Evolutionary conservation across 305 asterid genomes (phyloP).

Genomic region (Ajuga reptans): DNA sequence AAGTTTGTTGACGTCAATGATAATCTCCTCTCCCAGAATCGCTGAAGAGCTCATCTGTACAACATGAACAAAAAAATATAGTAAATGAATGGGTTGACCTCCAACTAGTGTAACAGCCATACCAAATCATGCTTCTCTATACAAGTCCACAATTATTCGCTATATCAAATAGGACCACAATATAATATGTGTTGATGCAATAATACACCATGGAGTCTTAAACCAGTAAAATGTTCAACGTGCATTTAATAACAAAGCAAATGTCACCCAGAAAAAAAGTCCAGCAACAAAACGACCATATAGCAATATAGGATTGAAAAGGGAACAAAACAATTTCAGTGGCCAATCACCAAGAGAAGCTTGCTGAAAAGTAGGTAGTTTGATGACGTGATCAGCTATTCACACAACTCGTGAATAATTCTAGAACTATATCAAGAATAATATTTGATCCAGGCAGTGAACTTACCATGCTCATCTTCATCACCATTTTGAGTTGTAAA

Average conservation of each 20-base stretch:
- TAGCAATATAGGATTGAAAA: not conserved
- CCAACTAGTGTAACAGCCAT: not conserved
- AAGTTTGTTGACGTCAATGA: conserved; percentile 18
- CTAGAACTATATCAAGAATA: not conserved
- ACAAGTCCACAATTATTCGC: not conserved
- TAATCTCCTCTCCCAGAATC: conserved; percentile 37
- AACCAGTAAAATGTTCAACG: not conserved
- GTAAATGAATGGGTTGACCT: not conserved
- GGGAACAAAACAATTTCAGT: conserved; percentile 4
- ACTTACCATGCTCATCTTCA: conserved; percentile 73
- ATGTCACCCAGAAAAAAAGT: not conserved
- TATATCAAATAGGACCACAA: too few species aligned
- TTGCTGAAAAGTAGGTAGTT: not conserved
- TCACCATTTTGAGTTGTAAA: conserved; percentile 80
- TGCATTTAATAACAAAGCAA: not conserved
- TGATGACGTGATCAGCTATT: not conserved
- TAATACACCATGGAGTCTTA: too few species aligned
- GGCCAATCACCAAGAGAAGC: not conserved
- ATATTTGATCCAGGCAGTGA: conserved; percentile 7
- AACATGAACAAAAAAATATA: conserved; percentile 19
- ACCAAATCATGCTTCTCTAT: not conserved
- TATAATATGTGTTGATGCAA: too few species aligned
- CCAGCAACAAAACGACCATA: not conserved
- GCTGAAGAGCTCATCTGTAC: conserved; percentile 44
- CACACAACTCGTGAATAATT: not conserved